Percentiles rank a stretch among this genome's conserved stretches.
Conservation (phyloP, 768 basidiomycete genomes). For the Phanerochaete carnosa region DNA sequence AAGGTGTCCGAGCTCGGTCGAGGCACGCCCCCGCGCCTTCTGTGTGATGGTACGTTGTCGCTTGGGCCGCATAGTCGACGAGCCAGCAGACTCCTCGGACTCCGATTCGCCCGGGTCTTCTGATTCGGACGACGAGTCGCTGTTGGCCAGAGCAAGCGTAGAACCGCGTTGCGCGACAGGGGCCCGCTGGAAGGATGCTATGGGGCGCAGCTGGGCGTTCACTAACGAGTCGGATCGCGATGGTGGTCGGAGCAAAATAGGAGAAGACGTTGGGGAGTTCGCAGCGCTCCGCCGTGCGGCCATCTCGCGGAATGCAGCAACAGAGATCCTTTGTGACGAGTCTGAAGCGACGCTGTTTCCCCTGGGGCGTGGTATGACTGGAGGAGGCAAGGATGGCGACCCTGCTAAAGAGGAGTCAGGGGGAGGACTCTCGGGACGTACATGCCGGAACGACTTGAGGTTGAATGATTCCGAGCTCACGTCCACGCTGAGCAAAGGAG, state of each 20-base stretch:
- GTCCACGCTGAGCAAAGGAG: slow-evolving; percentile 18
- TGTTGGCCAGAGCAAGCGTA: slow-evolving; percentile 23
- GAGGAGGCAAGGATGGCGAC: slow-evolving; percentile 23
- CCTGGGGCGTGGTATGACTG: slow-evolving; percentile 49
- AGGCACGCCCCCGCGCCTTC: slow-evolving; percentile 13
- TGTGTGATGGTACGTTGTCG: slow-evolving; percentile 33
- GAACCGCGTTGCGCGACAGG: slow-evolving; percentile 14
- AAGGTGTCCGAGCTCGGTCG: slow-evolving; percentile 27
- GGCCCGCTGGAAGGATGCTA: slow-evolving; percentile 16
- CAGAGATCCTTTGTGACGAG: slow-evolving; percentile 70
- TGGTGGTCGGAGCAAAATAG: slow-evolving; percentile 33
- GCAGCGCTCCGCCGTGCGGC: slow-evolving; percentile 64
- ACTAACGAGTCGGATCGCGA: slow-evolving; percentile 19
- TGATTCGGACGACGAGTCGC: slow-evolving; percentile 14
- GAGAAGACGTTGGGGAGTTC: slow-evolving; percentile 56
- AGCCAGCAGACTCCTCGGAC: slow-evolving; percentile 23
- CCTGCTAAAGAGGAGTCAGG: slow-evolving; percentile 17
- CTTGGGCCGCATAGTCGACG: slow-evolving; percentile 29
- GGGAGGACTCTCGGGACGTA: slow-evolving; percentile 45
- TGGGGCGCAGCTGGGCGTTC: slow-evolving; percentile 16
- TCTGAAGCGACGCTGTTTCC: slow-evolving; percentile 59
- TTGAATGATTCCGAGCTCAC: slow-evolving; percentile 50
- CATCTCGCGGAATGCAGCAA: slow-evolving; percentile 79
- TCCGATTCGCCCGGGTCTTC: slow-evolving; percentile 31
- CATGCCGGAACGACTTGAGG: slow-evolving; percentile 71